phyloP scores from a whole-genome alignment of 2,329 filamentous ascomycete genomes.

The Lachnellula suecica region DNA sequence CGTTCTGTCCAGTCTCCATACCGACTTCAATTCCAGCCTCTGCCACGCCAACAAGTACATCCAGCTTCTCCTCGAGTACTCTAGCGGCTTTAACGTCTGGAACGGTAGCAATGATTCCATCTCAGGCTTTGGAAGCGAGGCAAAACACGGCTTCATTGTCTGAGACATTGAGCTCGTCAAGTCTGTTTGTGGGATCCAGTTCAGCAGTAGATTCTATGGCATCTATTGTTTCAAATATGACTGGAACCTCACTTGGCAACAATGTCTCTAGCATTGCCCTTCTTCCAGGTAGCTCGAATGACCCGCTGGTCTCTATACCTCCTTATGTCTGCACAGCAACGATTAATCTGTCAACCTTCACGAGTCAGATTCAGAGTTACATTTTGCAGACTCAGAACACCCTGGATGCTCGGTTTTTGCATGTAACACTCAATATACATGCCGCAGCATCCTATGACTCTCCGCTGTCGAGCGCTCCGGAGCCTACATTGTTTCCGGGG shows the following conservation, averaged over 20 bases:
- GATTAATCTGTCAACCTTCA: slow-evolving; percentile 49
- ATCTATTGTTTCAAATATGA: neutral
- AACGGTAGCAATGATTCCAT: neutral
- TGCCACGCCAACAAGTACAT: slow-evolving; percentile 11
- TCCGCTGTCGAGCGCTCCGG: slow-evolving; percentile 42
- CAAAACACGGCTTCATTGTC: neutral
- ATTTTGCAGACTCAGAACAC: slow-evolving; percentile 52
- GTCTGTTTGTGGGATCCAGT: neutral
- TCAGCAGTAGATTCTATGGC: neutral
- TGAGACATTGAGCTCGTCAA: neutral
- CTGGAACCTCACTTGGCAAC: slow-evolving; percentile 20
- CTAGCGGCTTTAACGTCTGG: neutral
- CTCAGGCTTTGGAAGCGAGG: neutral
- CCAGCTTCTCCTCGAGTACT: neutral
- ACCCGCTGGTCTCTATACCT: slow-evolving; percentile 46
- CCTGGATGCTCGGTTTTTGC: slow-evolving; percentile 51
- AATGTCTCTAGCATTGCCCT: slow-evolving; percentile 16
- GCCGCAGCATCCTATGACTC: slow-evolving; percentile 45
- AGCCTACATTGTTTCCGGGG: slow-evolving; percentile 43
- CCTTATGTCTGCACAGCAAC: slow-evolving; percentile 52
- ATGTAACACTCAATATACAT: slow-evolving; percentile 59
- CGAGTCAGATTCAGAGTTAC: slow-evolving; percentile 51
- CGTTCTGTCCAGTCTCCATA: slow-evolving; percentile 58
- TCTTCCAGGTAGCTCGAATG: slow-evolving; percentile 16
- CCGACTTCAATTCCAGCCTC: slow-evolving; percentile 31